phyloP scores from a whole-genome alignment of 495 filamentous ascomycete species.

The Aspergillus sparsus region DNA sequence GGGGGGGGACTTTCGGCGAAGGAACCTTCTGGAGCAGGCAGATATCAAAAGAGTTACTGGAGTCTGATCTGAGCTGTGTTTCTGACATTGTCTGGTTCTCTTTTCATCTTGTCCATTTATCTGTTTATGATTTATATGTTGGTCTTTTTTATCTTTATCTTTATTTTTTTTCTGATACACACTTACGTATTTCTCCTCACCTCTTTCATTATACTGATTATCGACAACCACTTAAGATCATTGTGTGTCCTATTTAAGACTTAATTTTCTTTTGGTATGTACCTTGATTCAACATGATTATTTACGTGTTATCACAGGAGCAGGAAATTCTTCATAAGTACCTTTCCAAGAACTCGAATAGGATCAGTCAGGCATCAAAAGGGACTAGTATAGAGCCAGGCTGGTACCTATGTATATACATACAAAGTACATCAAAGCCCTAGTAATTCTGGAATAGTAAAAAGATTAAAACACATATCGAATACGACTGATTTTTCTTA shows the following conservation, averaged over 20 bases:
- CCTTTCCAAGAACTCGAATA: too few species aligned
- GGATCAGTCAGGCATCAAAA: too few species aligned
- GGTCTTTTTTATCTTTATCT: constrained; percentile 1
- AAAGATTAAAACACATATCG: too few species aligned
- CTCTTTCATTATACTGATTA: neutral
- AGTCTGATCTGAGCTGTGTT: constrained; percentile 29
- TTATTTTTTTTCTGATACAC: neutral
- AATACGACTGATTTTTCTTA: too few species aligned
- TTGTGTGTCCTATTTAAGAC: neutral
- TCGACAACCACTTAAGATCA: neutral
- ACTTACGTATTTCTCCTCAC: neutral
- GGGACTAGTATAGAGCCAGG: too few species aligned
- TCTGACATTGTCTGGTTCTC: constrained; percentile 19
- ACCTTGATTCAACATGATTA: too few species aligned
- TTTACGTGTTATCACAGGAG: too few species aligned
- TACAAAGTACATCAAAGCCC: too few species aligned
- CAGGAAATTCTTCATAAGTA: too few species aligned
- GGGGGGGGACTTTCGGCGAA: constrained; percentile 13
- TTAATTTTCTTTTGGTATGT: too few species aligned
- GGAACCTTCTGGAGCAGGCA: constrained; percentile 27
- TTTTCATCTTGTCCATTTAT: constrained; percentile 4
- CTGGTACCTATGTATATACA: too few species aligned
- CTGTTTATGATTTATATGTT: constrained; percentile 10
- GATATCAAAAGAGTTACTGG: constrained; percentile 31
- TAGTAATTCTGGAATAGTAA: too few species aligned